phyloP scores from a whole-genome alignment of 2,329 filamentous ascomycete species.

The Pochonia chlamydosporia region DNA sequence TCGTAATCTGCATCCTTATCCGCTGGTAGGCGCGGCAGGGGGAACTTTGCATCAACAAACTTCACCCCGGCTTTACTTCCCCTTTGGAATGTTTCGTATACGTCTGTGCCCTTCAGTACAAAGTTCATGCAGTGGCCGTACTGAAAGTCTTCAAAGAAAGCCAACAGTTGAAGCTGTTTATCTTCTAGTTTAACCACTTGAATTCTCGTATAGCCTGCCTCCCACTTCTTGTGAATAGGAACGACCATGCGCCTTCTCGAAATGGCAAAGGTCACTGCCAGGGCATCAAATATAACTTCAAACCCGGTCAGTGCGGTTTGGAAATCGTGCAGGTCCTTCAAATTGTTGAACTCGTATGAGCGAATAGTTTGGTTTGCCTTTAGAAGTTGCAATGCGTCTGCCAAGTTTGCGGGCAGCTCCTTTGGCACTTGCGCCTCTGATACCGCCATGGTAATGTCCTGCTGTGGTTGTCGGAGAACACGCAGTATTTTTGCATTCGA shows the following conservation, averaged over 20 bases:
- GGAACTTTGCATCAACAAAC: constrained; percentile 87
- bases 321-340: constrained; percentile 70
- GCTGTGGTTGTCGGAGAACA: constrained; percentile 66
- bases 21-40: constrained; percentile 59
- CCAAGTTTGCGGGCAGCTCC: constrained; percentile 57
- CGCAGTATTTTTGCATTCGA: constrained; percentile 56
- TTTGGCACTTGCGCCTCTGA: constrained; percentile 60
- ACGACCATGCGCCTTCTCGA: constrained; percentile 83
- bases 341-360: constrained; percentile 61
- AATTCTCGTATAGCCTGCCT: constrained; percentile 71
- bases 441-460: constrained; percentile 71
- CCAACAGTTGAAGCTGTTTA: constrained; percentile 69
- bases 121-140: constrained; percentile 90
- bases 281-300: constrained; percentile 65
- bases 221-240: constrained; percentile 92
- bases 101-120: constrained; percentile 74
- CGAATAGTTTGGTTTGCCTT: constrained; percentile 59
- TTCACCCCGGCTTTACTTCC: constrained; percentile 66
- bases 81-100: constrained; percentile 64
- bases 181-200: constrained; percentile 71
- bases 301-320: constrained; percentile 76
- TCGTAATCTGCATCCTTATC: constrained; percentile 46
- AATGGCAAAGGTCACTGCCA: constrained; percentile 72
- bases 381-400: constrained; percentile 57
- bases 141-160: constrained; percentile 82